phyloP scores from a whole-genome alignment of 2,329 filamentous ascomycete genomes.

The Leptographium flavum region DNA sequence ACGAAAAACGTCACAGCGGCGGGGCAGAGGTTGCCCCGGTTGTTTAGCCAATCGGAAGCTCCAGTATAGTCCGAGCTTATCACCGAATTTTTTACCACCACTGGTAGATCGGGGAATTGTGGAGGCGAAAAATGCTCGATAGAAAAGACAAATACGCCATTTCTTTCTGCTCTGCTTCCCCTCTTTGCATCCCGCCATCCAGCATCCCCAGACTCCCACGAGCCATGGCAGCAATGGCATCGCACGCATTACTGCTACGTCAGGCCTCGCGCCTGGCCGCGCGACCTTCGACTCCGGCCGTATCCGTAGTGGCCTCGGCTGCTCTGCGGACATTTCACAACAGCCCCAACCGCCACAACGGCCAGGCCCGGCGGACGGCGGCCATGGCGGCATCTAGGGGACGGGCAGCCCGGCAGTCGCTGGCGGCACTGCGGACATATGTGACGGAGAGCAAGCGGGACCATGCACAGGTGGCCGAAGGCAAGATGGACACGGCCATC shows the following conservation, averaged over 20 bases:
- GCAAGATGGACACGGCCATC: conserved; percentile 64
- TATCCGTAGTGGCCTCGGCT: conserved; percentile 19
- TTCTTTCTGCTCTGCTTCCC: neutral
- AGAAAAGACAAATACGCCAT: neutral
- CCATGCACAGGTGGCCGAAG: conserved; percentile 69
- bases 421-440: conserved; percentile 42
- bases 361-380: conserved; percentile 19
- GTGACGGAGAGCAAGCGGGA: conserved; percentile 72
- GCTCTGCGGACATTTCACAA: conserved; percentile 20
- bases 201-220: neutral
- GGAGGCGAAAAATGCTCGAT: neutral
- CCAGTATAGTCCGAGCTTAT: neutral
- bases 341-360: conserved; percentile 11
- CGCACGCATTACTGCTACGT: conserved; percentile 24
- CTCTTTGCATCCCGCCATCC: neutral
- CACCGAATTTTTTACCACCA: neutral
- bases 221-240: conserved; percentile 5
- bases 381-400: conserved; percentile 8
- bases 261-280: conserved; percentile 52
- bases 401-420: neutral
- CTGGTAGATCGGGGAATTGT: neutral
- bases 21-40: too few species aligned
- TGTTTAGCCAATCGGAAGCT: neutral
- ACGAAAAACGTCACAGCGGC: too few species aligned
- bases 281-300: conserved; percentile 18